Evolutionary conservation across 352 stramenopile species (phyloP).

Genomic region (Plasmopara halstedii): DNA sequence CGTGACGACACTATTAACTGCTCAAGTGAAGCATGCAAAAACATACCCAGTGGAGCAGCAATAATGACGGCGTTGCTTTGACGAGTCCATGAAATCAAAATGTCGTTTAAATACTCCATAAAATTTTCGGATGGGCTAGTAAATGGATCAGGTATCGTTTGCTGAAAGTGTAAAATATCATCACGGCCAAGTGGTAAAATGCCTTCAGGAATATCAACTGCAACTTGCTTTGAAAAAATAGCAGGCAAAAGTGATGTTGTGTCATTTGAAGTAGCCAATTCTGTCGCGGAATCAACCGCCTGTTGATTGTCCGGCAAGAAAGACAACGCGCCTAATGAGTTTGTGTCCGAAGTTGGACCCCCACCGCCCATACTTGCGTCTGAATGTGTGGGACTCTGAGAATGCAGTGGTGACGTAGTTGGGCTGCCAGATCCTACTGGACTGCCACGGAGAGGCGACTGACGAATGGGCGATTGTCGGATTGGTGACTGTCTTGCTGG

Average conservation of each 20-base stretch:
- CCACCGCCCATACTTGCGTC: conserved; percentile 43
- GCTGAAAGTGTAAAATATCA: conserved; percentile 72
- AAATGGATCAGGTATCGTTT: conserved; percentile 56
- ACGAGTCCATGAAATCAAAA: conserved; percentile 77
- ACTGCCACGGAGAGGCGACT: conserved; percentile 46
- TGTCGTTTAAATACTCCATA: conserved; percentile 73
- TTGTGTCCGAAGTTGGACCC: conserved; percentile 52
- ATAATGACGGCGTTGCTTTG: conserved; percentile 69
- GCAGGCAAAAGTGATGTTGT: conserved; percentile 4
- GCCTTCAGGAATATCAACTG: conserved; percentile 37
- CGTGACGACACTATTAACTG: conserved; percentile 69
- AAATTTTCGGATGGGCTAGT: conserved; percentile 62
- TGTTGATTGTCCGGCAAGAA: conserved; percentile 66
- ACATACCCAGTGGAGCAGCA: conserved; percentile 46
- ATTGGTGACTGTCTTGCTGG: conserved; percentile 29
- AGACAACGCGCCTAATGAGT: conserved; percentile 63
- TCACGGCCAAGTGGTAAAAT: conserved; percentile 58
- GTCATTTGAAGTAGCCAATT: conserved; percentile 20
- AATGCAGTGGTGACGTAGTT: conserved; percentile 42
- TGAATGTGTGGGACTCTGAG: conserved; percentile 60
- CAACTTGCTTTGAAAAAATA: conserved; percentile 16
- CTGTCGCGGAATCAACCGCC: conserved; percentile 22
- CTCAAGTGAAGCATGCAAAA: conserved; percentile 58
- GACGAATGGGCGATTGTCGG: conserved; percentile 34
- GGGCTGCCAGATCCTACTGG: conserved; percentile 43